A percentile compares a stretch with the other conserved stretches of the same genome.
phyloP scores from a whole-genome alignment of 495 filamentous ascomycete genomes.

The Lophiotrema nucula region DNA sequence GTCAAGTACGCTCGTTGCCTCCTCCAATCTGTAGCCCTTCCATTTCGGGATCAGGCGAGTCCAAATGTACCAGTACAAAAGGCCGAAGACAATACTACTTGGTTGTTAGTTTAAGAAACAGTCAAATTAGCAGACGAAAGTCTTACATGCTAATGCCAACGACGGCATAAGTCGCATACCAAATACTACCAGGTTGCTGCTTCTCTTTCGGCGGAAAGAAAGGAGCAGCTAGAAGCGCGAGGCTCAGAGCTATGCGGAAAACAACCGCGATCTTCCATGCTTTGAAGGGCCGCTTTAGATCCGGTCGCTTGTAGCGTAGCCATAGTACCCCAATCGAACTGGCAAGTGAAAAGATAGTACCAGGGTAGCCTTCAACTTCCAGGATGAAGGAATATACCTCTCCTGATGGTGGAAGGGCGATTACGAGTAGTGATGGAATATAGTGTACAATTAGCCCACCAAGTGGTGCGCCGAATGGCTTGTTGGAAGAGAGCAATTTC shows the following conservation, averaged over 20 bases:
- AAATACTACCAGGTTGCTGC: conserved; percentile 58
- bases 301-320: conserved; percentile 59
- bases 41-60: conserved; percentile 60
- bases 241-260: conserved; percentile 46
- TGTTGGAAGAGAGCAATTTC: conserved; percentile 58
- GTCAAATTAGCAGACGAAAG: not conserved
- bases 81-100: conserved; percentile 56
- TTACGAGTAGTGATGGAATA: conserved; percentile 65
- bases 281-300: conserved; percentile 65
- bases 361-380: conserved; percentile 70
- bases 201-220: conserved; percentile 53
- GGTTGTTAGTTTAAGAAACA: too few relatives aligned
- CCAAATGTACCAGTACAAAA: conserved; percentile 73
- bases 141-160: conserved; percentile 68
- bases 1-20: conserved; percentile 55
- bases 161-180: conserved; percentile 70
- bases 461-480: conserved; percentile 65
- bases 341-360: conserved; percentile 60
- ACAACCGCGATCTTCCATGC: conserved; percentile 60
- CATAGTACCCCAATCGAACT: conserved; percentile 59
- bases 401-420: conserved; percentile 60
- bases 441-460: conserved; percentile 68
- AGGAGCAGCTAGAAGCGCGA: conserved; percentile 53
- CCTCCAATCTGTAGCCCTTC: conserved; percentile 59
- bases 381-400: conserved; percentile 73